These are phyloP conservation scores for Septoria petroselini DNA, from an alignment of 2,329 filamentous ascomycete species.

Conservation along the genomic window DNA sequence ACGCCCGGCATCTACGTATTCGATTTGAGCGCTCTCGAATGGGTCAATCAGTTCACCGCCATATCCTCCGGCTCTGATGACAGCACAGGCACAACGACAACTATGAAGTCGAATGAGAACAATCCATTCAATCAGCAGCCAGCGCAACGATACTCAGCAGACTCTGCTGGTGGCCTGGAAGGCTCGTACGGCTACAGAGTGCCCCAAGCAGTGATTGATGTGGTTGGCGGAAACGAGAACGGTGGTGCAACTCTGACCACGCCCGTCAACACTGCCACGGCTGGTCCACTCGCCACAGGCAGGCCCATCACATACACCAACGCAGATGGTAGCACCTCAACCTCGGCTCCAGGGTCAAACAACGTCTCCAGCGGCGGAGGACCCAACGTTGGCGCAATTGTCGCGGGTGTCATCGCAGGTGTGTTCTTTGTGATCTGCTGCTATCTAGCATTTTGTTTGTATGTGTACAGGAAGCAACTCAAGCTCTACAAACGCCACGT, in stretches of 20 bases:
- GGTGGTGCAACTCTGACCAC: conserved; percentile 69
- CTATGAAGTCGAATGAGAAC: conserved; percentile 14
- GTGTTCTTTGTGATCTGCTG: conserved; percentile 58
- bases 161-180: conserved; percentile 56
- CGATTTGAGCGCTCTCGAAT: conserved; percentile 66
- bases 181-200: conserved; percentile 66
- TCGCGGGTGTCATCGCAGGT: conserved; percentile 63
- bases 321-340: conserved; percentile 43
- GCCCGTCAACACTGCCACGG: conserved; percentile 61
- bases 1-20: conserved; percentile 70
- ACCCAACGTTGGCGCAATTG: conserved; percentile 54
- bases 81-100: conserved; percentile 14
- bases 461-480: conserved; percentile 70
- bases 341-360: conserved; percentile 47
- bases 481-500: conserved; percentile 67
- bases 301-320: conserved; percentile 65
- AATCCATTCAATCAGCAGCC: conserved; percentile 49
- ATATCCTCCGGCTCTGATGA: conserved; percentile 49
- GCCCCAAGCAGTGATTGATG: conserved; percentile 59
- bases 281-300: conserved; percentile 68
- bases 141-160: conserved; percentile 45
- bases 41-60: conserved; percentile 69
- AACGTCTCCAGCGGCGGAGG: conserved; percentile 28
- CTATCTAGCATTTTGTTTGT: conserved; percentile 69
- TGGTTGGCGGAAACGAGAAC: conserved; percentile 64